Percentiles rank a stretch among this genome's conserved stretches.
These are phyloP conservation scores for Zoysia pacifica DNA, from an alignment of 176 grass and related monocot genomes.

Conservation along the genomic window DNA sequence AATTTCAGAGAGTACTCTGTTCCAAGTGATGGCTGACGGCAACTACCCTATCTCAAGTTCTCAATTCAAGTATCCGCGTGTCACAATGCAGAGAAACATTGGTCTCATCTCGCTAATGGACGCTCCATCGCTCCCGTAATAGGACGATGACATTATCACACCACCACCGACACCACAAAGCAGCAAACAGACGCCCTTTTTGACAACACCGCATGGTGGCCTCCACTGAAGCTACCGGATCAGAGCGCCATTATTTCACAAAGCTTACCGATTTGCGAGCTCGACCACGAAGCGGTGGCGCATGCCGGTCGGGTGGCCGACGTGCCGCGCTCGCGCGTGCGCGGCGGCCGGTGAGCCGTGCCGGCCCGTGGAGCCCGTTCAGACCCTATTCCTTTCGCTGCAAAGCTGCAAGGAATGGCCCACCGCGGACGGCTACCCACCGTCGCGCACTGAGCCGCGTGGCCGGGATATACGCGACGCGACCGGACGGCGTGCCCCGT, in stretches of 20 bases:
- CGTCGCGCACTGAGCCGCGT: slow-evolving; percentile 19
- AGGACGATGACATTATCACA: background rate
- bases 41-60: too few relatives aligned
- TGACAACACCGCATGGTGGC: background rate
- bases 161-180: slow-evolving; percentile 1
- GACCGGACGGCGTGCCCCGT: background rate
- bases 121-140: background rate
- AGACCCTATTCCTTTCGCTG: background rate
- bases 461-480: slow-evolving; percentile 20
- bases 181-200: background rate
- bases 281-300: background rate
- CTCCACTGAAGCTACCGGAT: slow-evolving; percentile 1
- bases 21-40: too few relatives aligned
- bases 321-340: background rate
- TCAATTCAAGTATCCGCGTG: too few relatives aligned
- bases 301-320: slow-evolving; percentile 7
- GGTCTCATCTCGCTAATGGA: too few relatives aligned
- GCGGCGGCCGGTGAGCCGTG: background rate
- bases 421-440: slow-evolving; percentile 26
- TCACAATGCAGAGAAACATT: too few relatives aligned
- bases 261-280: background rate
- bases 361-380: background rate
- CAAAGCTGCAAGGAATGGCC: background rate
- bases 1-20: too few relatives aligned
- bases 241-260: background rate